Evolutionary conservation across 495 filamentous ascomycete genomes (phyloP), one percentile per base, ranked within the genome.

Genomic region (Lasiosphaeria hispida): DNA sequence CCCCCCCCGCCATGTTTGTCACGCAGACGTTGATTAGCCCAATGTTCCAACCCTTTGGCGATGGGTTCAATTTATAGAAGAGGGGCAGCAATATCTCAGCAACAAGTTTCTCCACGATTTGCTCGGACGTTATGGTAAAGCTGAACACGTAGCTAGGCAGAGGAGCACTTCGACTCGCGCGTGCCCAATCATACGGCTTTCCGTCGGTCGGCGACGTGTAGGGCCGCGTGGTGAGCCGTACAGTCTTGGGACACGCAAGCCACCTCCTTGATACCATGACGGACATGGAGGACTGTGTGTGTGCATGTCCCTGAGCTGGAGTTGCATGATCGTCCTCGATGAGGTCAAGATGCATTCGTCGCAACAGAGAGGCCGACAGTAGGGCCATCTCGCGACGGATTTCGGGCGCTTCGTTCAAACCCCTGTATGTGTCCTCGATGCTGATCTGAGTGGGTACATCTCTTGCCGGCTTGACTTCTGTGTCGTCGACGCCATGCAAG

Each of bases 401-500:
- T 44, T 85, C 78, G 2, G 82, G 69, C 42, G 87, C 59, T 0
- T 77, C 82, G 60, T 85, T 80, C 1, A 96, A 75, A 1, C 83
- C 82, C 3, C 61, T 60, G 67, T 94, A 97, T 5, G 89, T 90
- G 68, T 97, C 91, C 67, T 97, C 93, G 58, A 97, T 95, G 70
- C 89, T 92, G 68, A 97, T 96, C 69, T 96, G 92, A 10, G 84
- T 85, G 0, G 93, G 93, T 11, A 96, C 70, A 39, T 83, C 84
- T 61, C 84, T 81, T 1, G 86, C 88, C 59, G 85, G 79, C 15
- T 81, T 78, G 14, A 97, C 91, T 41, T 88, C 85, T 7, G 80
- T 75, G 53, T 78, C 65, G 65, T 89, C 87, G 13, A 83, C 70
- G 39, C 85, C 87, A 64, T 89, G 80, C 7, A 89, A 69, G 1